Evolutionary conservation across 1,284 basidiomycete species (phyloP), one percentile per base, ranked within the genome.

Genomic region (Ceratobasidium sp.): DNA sequence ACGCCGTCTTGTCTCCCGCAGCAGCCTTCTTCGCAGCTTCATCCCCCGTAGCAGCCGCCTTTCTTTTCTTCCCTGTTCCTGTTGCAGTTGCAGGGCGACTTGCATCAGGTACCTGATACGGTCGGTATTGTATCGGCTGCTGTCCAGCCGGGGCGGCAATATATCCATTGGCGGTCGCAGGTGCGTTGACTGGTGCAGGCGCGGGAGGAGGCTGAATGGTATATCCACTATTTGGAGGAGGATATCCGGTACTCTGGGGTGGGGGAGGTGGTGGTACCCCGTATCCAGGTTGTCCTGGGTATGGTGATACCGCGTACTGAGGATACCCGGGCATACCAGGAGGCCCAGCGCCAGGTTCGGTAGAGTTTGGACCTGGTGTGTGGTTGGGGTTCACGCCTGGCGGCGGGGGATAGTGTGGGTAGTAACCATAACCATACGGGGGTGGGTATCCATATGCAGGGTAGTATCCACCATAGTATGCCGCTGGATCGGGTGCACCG

Each of bases 391-490:
- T 38, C 11, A 38, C 35, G 11, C 35, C 35, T 38, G 23, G 35
- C 30, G 54, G 63, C 32, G 63, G 64, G 21, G 64, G 64, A 16
- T 69, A 69, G 3, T 50, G 64, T n/a, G 64, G 47, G 23, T 69
- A 69, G 38, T 55, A 69, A 1, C 64, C 64, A 32, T 54, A 69
- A 21, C 52, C 64, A 28, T 69, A 69, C 16, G 64, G 52, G 23
- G 52, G 50, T 43, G 47, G 47, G 41, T 69, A 69, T 23, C 64
- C 64, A 41, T 69, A 69, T 44, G 57, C 21, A 8, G 64, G 23
- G 21, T 69, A 69, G 38, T 55, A 69, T 43, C 47, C 63, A 26
- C 64, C 64, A 18, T 69, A 69, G 43, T 44, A 57, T 16, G 38
- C 52, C 8, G 35, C 52, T 7, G 35, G 28, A 5, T 69, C 64